Evolutionary conservation across 2,329 filamentous ascomycete genomes (phyloP), one percentile per base, ranked within the genome.

Genomic region (Coniochaeta ligniaria): DNA sequence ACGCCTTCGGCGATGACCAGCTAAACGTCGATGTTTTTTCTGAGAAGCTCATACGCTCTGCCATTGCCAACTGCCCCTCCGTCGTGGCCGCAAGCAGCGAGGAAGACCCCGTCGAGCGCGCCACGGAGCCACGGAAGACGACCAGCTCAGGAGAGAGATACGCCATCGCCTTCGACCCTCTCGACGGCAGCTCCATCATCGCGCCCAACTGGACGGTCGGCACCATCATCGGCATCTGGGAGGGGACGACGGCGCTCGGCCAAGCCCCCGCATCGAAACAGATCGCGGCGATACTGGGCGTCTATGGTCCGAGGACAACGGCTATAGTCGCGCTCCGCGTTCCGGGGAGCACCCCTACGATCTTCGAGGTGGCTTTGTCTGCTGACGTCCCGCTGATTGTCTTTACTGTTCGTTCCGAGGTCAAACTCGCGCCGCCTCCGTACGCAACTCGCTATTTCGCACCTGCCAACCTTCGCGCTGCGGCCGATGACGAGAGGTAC

Each of bases 111-210:
- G 67, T 83, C 0, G 83, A 86, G 70, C 58, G 36, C 47, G 43
- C 16, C 31, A 57, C 14, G 1, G 43, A n/a, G 31, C 12, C 36
- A 7, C 31, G 12, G 38, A 2, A 12, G 4, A 11, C 33, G 5
- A 20, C 45, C 11, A 12, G 59, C 2, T 35, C 54, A 36, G 11
- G 9, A 12, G 80, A 85, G 65, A 67, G 72, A 31, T 87, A 87
- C 70, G 80, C 83, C 0, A 71, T 86, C 9, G 84, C 83, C 0
- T 88, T 87, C 65, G 85, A 88, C 65, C 85, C 85, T 0, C 77
- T 88, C 0, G 85, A 88, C 64, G 85, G 85, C 12, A 84, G 81
- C 69, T 86, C 82, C 63, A 84, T 85, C 66, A 83, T 85, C 50
- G 80, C 75, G 0, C 76, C 82, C 1, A 84, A 84, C 67, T 85